Evolutionary conservation across 2,329 filamentous ascomycete genomes (phyloP), one percentile per base, ranked within the genome.

Genomic region (Epichloe hybrida): DNA sequence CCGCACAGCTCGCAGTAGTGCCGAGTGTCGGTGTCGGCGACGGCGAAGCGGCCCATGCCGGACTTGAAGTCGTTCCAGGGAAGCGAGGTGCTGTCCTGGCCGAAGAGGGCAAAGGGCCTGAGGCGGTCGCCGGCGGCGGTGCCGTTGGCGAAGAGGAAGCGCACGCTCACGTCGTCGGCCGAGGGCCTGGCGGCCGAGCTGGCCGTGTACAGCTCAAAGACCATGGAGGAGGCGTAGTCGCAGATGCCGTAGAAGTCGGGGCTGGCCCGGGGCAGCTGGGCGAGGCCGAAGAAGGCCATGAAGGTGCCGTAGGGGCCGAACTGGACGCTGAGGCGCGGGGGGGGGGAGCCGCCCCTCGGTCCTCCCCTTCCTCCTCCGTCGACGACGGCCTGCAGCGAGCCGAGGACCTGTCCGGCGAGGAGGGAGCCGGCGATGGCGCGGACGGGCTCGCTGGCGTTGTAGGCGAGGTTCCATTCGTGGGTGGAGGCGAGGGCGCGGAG

Each of bases 211-310:
- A 83, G 70, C 72, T 95, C 90, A 64, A 94, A 90, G 5, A 74
- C 74, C 78, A 95, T 88, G 56, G 81, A 81, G 3, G 83, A 84
- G 5, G 88, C 88, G 61, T 95, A 95, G 69, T 89, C 83, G n/a
- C 84, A 81, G 12, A 95, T 72, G 50, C 86, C 86, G 53, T 71
- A 81, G 71, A 95, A 95, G 64, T 86, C 70, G 1, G 68, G 57
- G 52, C 73, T 77, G 2, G 69, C 74, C 12, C 66, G 61, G 5
- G 70, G 68, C 51, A 83, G 71, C 53, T 73, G 64, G 5, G 77
- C 69, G 17, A 81, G 71, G 7, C 79, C 79, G 61, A 83, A 83
- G 68, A 83, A 82, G 51, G 78, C 73, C 61, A 79, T 71, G 66
- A 83, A 82, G 51, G 74, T 72, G 50, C 69, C 77, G 62, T 83